Base-by-base conservation (phyloP, 306 rosid species). In the Malus asiatica region DNA sequence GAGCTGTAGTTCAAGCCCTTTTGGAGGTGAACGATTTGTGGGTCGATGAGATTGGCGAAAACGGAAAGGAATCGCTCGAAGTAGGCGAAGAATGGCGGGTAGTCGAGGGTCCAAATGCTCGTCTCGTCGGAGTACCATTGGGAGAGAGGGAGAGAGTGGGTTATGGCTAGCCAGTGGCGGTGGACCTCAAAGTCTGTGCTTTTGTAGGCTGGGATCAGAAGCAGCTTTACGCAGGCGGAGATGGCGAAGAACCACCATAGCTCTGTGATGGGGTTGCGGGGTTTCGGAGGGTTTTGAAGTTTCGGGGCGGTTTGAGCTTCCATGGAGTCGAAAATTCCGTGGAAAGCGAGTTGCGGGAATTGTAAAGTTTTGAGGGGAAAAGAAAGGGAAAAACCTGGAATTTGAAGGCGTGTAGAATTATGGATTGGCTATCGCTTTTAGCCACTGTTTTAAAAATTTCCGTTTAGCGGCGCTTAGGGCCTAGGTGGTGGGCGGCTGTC, bases 101-200 rank as follows among this genome's bases (percentile, higher is more conserved):
- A 95, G 71, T 95, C 98, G 35, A 92, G 93, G 57, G 97, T 92
- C 98, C 97, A 90, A 42, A 87, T 92, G 83, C 98, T 95, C 52
- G 96, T 89, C 81, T 92, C 91, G 61, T 95, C 90, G 12, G 65
- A 82, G 80, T 92, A 95, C 98, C 98, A 95, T 59, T 74, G 89
- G 1, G 97, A 85, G 72, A 92, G 92, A 69, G 96, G 97, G 22
- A 95, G 93, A 66, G 97, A 94, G 80, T 92, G 90, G 5, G 98
- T 90, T 35, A 88, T 45, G 62, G 97, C 97, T 1, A 92, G 84
- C 97, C 97, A 90, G 38, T 92, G 87, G 67, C 97, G 93, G 29
- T 92, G 98, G 73, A 92, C 98, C 87, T 95, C 93, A 65, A 92
- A 90, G 78, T 95, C 96, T 7, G 96, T 92, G 88, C 98, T 95